These are phyloP conservation scores for Urostyla sp. DNA, from an alignment of 73 alveolate species.

Conservation along the genomic window DNA sequence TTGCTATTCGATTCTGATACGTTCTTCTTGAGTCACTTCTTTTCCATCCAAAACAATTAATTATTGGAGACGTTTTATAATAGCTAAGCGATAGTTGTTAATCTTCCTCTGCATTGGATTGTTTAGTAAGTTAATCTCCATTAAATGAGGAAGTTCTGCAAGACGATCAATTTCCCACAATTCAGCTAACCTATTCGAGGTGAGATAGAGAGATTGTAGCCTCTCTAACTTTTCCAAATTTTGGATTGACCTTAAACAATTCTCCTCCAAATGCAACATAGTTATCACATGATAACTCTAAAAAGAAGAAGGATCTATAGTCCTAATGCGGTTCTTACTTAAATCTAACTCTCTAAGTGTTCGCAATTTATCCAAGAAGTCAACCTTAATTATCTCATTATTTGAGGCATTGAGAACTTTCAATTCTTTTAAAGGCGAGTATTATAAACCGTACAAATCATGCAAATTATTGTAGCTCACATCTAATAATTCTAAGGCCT, in stretches of 20 bases:
- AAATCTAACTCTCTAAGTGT: conserved; percentile 82
- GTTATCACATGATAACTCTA: conserved; percentile 50
- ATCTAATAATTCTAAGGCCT: conserved; percentile 77
- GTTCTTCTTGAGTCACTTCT: conserved; percentile 72
- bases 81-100: conserved; percentile 79
- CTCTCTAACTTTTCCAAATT: conserved; percentile 74
- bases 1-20: conserved; percentile 73
- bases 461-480: conserved; percentile 72
- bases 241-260: conserved; percentile 75
- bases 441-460: conserved; percentile 81
- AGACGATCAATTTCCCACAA: conserved; percentile 83
- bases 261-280: conserved; percentile 77
- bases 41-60: conserved; percentile 74
- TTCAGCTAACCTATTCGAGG: conserved; percentile 80
- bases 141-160: conserved; percentile 59
- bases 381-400: conserved; percentile 80
- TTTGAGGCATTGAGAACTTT: conserved; percentile 77
- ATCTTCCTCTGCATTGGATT: conserved; percentile 84
- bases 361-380: conserved; percentile 72
- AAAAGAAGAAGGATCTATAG: conserved; percentile 77
- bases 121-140: conserved; percentile 72
- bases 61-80: conserved; percentile 74
- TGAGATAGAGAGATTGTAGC: conserved; percentile 69
- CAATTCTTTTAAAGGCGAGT: conserved; percentile 75
- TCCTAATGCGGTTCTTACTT: conserved; percentile 73